Conservation (phyloP, 306 rosid genomes). For the Abrus pulchellus region DNA sequence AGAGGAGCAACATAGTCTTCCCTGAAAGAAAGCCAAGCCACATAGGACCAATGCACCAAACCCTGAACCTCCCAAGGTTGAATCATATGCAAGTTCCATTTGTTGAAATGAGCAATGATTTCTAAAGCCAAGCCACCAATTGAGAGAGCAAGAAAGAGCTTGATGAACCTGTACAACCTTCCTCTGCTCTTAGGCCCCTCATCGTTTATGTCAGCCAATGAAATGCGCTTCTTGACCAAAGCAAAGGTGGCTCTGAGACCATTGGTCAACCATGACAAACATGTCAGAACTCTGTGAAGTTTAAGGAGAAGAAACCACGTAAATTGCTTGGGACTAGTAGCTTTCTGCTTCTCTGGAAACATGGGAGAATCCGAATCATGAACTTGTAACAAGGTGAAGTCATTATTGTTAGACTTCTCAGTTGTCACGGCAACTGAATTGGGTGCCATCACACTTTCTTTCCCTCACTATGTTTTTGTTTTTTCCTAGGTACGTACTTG, state of each 20-base stretch:
- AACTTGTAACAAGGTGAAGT: constrained; percentile 59
- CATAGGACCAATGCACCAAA: constrained; percentile 71
- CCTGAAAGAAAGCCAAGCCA: constrained; percentile 86
- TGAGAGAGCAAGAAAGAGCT: constrained; percentile 70
- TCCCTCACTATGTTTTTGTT: background rate
- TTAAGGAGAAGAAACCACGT: constrained; percentile 92
- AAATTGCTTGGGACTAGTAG: constrained; percentile 77
- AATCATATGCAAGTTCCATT: constrained; percentile 81
- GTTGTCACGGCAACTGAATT: constrained; percentile 65
- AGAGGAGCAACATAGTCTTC: constrained; percentile 83
- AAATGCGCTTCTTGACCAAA: constrained; percentile 76
- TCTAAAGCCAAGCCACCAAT: constrained; percentile 72
- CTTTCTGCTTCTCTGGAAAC: constrained; percentile 73
- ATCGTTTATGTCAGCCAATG: constrained; percentile 64
- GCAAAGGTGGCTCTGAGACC: constrained; percentile 53
- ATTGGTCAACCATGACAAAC: constrained; percentile 76
- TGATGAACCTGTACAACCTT: constrained; percentile 75
- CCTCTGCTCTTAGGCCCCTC: constrained; percentile 73
- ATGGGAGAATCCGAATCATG: constrained; percentile 64
- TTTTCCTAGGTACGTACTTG: constrained; percentile 31
- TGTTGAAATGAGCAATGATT: constrained; percentile 80
- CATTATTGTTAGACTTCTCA: constrained; percentile 56
- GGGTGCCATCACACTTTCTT: constrained; percentile 67
- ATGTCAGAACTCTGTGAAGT: constrained; percentile 69
- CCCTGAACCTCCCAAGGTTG: constrained; percentile 88